Evolutionary conservation across 306 rosid genomes (phyloP).

Genomic region (Sesbania bispinosa): DNA sequence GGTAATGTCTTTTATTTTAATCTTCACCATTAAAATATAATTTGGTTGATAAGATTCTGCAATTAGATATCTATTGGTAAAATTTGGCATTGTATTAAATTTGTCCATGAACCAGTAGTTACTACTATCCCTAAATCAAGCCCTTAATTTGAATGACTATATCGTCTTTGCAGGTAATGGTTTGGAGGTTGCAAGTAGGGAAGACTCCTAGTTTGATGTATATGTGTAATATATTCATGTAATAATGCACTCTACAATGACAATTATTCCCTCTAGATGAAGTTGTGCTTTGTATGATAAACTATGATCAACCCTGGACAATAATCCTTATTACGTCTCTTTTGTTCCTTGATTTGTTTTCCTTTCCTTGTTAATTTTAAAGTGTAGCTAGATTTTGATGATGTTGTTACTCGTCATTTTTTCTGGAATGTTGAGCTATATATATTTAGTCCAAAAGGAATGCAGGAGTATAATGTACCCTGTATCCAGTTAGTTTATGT

Average conservation of each 20-base stretch:
- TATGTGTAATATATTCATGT: background rate
- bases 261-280: background rate
- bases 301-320: background rate
- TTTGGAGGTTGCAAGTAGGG: slow-evolving; percentile 70
- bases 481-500: no score
- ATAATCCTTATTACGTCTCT: no score
- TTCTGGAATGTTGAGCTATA: background rate
- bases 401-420: background rate
- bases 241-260: no score
- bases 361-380: background rate
- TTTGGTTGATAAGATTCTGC: no score
- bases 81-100: background rate
- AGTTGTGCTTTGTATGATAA: slow-evolving; percentile 5
- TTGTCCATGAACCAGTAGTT: no score
- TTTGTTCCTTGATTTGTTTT: slow-evolving; percentile 4
- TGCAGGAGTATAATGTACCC: no score
- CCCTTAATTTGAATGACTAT: background rate
- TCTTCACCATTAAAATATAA: background rate
- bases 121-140: no score
- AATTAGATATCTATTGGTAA: background rate
- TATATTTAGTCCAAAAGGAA: background rate
- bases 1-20: slow-evolving; percentile 45
- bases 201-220: slow-evolving; percentile 17
- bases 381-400: no score
- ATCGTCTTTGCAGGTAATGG: slow-evolving; percentile 62